A percentile compares a stretch with the other conserved stretches of the same genome.
Conservation (phyloP, 2,329 filamentous ascomycete genomes). For the Pseudocercospora fuligena region DNA sequence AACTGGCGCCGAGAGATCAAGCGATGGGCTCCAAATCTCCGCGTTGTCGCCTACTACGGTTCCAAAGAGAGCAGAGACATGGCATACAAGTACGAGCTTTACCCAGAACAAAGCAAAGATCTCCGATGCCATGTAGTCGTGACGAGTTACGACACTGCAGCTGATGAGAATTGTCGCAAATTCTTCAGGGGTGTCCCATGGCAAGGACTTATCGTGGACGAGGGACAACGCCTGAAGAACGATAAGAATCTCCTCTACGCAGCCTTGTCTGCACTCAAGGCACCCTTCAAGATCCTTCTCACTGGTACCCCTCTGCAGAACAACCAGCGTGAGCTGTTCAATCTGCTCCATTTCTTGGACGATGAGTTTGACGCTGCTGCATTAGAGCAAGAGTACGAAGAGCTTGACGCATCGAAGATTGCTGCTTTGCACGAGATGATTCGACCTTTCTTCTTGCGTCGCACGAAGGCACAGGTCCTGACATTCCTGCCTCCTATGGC, state of each 20-base stretch:
- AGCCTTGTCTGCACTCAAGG: slow-evolving; percentile 72
- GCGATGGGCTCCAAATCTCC: slow-evolving; percentile 82
- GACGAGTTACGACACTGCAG: slow-evolving; percentile 89
- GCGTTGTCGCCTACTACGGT: slow-evolving; percentile 93
- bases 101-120: slow-evolving; percentile 66
- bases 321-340: slow-evolving; percentile 93
- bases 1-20: slow-evolving; percentile 98
- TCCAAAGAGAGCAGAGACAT: slow-evolving; percentile 74
- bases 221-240: slow-evolving; percentile 94
- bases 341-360: slow-evolving; percentile 93
- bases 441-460: slow-evolving; percentile 70
- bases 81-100: slow-evolving; percentile 82
- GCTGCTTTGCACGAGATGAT: slow-evolving; percentile 81
- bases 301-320: slow-evolving; percentile 94
- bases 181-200: slow-evolving; percentile 76
- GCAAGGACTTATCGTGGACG: slow-evolving; percentile 89
- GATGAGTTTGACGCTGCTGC: slow-evolving; percentile 69
- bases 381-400: slow-evolving; percentile 75
- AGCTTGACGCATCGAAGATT: slow-evolving; percentile 83
- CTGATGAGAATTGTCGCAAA: slow-evolving; percentile 71
- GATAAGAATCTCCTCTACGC: slow-evolving; percentile 83
- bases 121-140: slow-evolving; percentile 90
- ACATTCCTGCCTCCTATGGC: slow-evolving; percentile 91
- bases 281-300: slow-evolving; percentile 82
- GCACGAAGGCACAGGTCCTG: slow-evolving; percentile 88